Percentiles rank a stretch among this genome's conserved stretches.
These are phyloP conservation scores for Annulohypoxylon moriforme DNA, from an alignment of 495 filamentous ascomycete species.

Conservation along the genomic window DNA sequence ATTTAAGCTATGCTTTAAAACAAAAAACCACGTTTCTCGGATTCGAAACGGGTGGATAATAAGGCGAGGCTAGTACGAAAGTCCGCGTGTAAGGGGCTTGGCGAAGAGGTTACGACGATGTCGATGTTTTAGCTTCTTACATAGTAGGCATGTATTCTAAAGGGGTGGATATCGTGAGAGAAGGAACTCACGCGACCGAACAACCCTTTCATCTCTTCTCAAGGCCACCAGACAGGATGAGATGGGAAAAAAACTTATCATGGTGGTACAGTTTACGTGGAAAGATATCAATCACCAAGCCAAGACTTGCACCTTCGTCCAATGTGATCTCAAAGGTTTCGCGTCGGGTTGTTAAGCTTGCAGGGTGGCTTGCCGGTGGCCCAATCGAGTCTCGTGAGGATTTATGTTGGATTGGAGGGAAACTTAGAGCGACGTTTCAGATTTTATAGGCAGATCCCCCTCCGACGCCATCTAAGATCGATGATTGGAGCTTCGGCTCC, in stretches of 20 bases:
- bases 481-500: conserved; percentile 39
- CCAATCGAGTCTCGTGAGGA: conserved; percentile 33
- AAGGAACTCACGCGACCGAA: background rate
- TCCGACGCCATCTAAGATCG: conserved; percentile 5
- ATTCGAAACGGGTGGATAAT: conserved; percentile 30
- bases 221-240: conserved; percentile 1
- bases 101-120: conserved; percentile 8
- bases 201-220: conserved; percentile 2
- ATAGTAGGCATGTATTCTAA: conserved; percentile 18
- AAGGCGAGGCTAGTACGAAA: conserved; percentile 15
- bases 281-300: conserved; percentile 35
- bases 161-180: conserved; percentile 1
- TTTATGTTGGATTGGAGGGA: conserved; percentile 32
- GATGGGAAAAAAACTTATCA: background rate
- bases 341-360: conserved; percentile 27
- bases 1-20: conserved; percentile 25
- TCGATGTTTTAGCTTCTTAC: background rate
- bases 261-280: conserved; percentile 41
- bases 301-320: conserved; percentile 29
- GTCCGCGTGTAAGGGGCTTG: conserved; percentile 12
- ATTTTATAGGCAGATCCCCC: conserved; percentile 41
- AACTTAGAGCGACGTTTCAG: conserved; percentile 44
- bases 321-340: conserved; percentile 26
- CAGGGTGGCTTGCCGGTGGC: conserved; percentile 38
- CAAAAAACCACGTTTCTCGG: conserved; percentile 6